Evolutionary conservation across 371 early-diverging fungal species (phyloP), one percentile per base, ranked within the genome.

Genomic region (Mortierella sp.): DNA sequence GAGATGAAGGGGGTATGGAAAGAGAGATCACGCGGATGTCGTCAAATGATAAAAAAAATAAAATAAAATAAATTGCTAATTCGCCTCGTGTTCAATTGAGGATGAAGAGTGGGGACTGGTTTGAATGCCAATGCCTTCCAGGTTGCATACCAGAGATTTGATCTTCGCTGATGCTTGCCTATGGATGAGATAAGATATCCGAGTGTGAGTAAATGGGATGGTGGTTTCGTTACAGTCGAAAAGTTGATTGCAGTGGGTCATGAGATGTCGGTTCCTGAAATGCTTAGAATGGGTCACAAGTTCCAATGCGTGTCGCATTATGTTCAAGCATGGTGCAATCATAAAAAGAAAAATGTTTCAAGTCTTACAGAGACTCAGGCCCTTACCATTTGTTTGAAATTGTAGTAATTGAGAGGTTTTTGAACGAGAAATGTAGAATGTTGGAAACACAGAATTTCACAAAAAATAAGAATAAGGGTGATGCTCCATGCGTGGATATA

Each of bases 121-220:
- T 10, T 10, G 13, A 10, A 1, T 43, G 8, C 10, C 16, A 16
- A 3, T 33, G 4, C 32, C 6, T 9, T 24, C 48, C 9, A 48
- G n/a, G 5, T 58, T 58, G 19, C 36, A 48, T 50, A 74, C 69
- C 69, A 13, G 64, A 63, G 52, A 74, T 67, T 63, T 69, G 69
- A 38, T 74, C 74, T 69, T 74, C 74, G 65, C 64, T 74, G 65
- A 74, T 69, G 69, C 61, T 64, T 24, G 73, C 73, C 73, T 73
- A 73, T 11, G 33, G 19, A 66, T 28, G 61, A 32, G 13, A 8
- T 58, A 15, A 38, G 43, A n/a, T 13, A 55, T 15, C 7, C 43
- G 28, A 32, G 64, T 19, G 64, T 32, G 22, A 64, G 22, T 24
- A 58, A 57, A 53, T 36, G 9, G 8, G 16, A 41, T 41, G 5